phyloP scores from a whole-genome alignment of 768 basidiomycete genomes.

The Trametes maxima region DNA sequence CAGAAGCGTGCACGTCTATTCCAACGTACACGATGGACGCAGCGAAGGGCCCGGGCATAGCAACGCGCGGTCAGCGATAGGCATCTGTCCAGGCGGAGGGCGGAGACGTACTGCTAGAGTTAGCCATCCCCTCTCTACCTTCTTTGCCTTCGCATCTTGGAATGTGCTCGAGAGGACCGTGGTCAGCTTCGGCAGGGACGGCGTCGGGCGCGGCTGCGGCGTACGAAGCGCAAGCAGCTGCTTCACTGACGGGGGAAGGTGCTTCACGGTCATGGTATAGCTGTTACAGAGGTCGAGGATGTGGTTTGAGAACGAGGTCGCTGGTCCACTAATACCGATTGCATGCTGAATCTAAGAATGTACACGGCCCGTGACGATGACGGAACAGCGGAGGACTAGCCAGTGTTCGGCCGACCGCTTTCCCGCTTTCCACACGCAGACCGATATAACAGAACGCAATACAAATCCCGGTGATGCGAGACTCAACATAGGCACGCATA shows the following conservation, averaged over 20 bases:
- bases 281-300: not conserved
- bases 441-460: not conserved
- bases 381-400: not conserved
- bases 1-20: conserved; percentile 79
- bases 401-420: conserved; percentile 10
- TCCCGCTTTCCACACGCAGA: not conserved
- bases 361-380: not conserved
- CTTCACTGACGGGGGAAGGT: conserved; percentile 69
- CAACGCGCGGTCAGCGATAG: not conserved
- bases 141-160: conserved; percentile 61
- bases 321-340: not conserved
- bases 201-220: conserved; percentile 59
- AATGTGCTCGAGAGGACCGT: conserved; percentile 62
- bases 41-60: not conserved
- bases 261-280: conserved; percentile 36
- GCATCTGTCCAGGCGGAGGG: not conserved
- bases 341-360: not conserved
- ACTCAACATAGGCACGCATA: no score
- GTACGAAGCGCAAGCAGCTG: conserved; percentile 69
- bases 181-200: conserved; percentile 54
- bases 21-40: not conserved
- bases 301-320: not conserved
- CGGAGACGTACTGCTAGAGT: conserved; percentile 65
- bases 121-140: conserved; percentile 79
- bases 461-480: no score